Evolutionary conservation across 2,329 filamentous ascomycete genomes (phyloP), one percentile per base, ranked within the genome.

Genomic region (Talaromyces sp.): DNA sequence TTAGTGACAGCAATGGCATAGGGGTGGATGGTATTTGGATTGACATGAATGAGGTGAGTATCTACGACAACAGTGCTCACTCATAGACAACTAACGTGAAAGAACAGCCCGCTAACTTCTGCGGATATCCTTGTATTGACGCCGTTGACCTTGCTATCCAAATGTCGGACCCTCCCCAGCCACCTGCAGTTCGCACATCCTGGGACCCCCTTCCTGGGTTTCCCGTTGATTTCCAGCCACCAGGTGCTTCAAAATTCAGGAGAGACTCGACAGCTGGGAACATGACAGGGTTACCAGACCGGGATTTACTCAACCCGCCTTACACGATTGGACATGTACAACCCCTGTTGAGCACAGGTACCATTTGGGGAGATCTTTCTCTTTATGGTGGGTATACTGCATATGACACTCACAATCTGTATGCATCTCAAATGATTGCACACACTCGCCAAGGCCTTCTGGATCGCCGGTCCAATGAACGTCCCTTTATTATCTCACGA

Each of bases 21-120:
- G 85, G 92, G 65, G 88, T 94, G 53, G 90, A 93, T 64, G 90
- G 84, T 1, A 78, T 94, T 1, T 93, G 89, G 88, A 90, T 91
- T 66, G 89, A 91, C 67, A 85, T 89, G 83, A 87, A 86, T 63
- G 83, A 87, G 68, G 80, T 57, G 18, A 44, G 47, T 51, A n/a
- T 36, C 14, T 8, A 16, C 14, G 34, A 36, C 34, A 36, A 36
- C 16, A 16, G 34, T 36, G 12, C 8, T 34, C 3, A n/a, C 12
- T 36, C 2, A 14, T 12, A 40, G 8, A 30, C 27, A 42, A 42
- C 54, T 56, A 16, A 56, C 54, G 10, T 1, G 6, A 36, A 16
- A 16, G 12, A 28, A 40, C 30, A 61, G 68, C 80, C 78, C 3
- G 73, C 80, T 5, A 82, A 80, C 65, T 79, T 83, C 51, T 86